A percentile compares a stretch with the other conserved stretches of the same genome.
Evolutionary conservation across 75 land plant species (phyloP).

Genomic region (Azolla pinnata): DNA sequence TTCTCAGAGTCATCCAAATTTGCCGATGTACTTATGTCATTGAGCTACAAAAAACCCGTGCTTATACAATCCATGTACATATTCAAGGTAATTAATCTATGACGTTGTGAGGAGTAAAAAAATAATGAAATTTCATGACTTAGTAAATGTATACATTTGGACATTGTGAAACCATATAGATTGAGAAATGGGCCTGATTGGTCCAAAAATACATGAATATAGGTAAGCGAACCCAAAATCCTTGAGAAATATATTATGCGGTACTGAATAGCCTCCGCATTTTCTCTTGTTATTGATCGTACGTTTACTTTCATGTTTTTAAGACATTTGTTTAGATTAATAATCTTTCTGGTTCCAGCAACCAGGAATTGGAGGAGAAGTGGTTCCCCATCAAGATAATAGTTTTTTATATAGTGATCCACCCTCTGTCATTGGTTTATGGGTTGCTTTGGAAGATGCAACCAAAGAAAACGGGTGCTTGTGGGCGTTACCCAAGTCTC

Average conservation of each 20-base stretch:
- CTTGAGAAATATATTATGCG: too few species aligned
- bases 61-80: constrained; percentile 96
- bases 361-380: constrained; percentile 99
- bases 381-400: constrained; percentile 93
- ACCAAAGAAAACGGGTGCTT: constrained; percentile 76
- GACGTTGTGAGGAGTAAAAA: too few species aligned
- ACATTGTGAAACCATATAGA: too few species aligned
- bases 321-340: background rate
- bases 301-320: constrained; percentile 8
- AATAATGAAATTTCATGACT: too few species aligned
- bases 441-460: constrained; percentile 94
- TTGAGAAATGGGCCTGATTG: too few species aligned
- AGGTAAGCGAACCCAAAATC: too few species aligned
- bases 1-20: constrained; percentile 62
- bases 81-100: constrained; percentile 96
- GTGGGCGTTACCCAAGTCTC: constrained; percentile 95
- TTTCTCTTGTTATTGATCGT: background rate
- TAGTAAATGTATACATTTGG: too few species aligned
- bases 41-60: constrained; percentile 67
- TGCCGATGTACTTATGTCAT: constrained; percentile 39
- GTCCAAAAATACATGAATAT: too few species aligned
- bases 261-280: too few species aligned
- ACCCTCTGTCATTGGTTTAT: constrained; percentile 69
- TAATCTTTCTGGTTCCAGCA: constrained; percentile 38
- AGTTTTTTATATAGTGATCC: constrained; percentile 81